Evolutionary conservation across 2,329 filamentous ascomycete species (phyloP).

Genomic region (Pyricularia grisea): DNA sequence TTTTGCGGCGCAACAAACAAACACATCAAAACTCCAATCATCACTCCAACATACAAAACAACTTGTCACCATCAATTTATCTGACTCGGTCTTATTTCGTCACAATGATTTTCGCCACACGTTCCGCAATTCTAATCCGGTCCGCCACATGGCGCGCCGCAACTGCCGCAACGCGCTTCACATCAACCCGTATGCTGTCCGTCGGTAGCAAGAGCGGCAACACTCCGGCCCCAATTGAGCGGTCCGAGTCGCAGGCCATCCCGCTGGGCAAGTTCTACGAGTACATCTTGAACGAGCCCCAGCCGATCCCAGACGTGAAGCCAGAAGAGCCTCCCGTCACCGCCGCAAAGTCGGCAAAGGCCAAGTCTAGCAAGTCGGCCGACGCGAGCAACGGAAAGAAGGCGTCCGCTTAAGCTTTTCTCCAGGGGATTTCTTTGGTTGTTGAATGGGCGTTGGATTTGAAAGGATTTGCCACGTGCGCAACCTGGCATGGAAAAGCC

Average conservation of each 20-base stretch:
- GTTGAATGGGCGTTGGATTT: neutral
- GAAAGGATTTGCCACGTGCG: neutral
- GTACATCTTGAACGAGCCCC: slow-evolving; percentile 4
- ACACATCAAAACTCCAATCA: neutral
- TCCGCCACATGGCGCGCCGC: neutral
- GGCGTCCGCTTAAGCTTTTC: neutral
- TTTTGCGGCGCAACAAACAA: neutral
- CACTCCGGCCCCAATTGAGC: slow-evolving; percentile 3
- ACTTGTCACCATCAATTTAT: neutral
- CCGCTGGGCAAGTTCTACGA: slow-evolving; percentile 5
- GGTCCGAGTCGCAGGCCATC: neutral
- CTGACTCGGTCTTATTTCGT: neutral
- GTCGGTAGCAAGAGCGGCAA: slow-evolving; percentile 2
- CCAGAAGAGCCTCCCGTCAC: neutral
- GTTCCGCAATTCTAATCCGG: neutral
- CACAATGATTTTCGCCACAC: neutral
- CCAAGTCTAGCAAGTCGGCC: neutral
- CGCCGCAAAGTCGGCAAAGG: slow-evolving; percentile 1
- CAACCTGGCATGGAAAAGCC: neutral
- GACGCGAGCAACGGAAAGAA: neutral
- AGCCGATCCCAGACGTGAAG: slow-evolving; percentile 3
- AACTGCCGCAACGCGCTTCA: neutral
- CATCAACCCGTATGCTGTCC: neutral
- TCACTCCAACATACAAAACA: neutral
- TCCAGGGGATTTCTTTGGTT: neutral